These are phyloP conservation scores for Suhomyces atakaporum DNA, from an alignment of 1,139 yeast species.

Conservation along the genomic window DNA sequence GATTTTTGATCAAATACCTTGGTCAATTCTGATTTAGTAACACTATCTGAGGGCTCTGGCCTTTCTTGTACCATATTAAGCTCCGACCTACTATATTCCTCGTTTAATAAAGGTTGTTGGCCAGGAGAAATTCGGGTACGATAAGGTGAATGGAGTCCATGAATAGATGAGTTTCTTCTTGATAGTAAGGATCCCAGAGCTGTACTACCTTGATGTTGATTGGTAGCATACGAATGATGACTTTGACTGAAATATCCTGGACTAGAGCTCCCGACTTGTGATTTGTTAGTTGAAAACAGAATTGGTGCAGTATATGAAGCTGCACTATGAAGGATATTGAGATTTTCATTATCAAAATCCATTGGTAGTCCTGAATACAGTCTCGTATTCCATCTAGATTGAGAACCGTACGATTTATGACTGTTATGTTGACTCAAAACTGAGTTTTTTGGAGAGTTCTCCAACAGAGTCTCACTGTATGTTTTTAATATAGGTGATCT, in stretches of 20 bases:
- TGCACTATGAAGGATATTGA: conserved; percentile 40
- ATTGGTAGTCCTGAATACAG: conserved; percentile 10
- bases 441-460: conserved; percentile 8
- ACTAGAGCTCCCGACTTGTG: conserved; percentile 14
- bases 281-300: conserved; percentile 7
- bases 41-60: conserved; percentile 1
- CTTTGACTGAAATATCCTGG: conserved; percentile 18
- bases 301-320: conserved; percentile 18
- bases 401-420: conserved; percentile 7
- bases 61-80: conserved; percentile 17
- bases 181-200: conserved; percentile 24
- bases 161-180: conserved; percentile 24
- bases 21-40: conserved; percentile 33
- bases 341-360: conserved; percentile 43
- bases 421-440: neutral
- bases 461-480: conserved; percentile 8
- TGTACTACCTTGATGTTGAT: conserved; percentile 9
- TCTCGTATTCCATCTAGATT: conserved; percentile 2
- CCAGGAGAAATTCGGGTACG: conserved; percentile 11
- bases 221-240: conserved; percentile 7
- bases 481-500: conserved; percentile 13
- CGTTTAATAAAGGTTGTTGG: conserved; percentile 5
- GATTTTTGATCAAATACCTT: conserved; percentile 26
- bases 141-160: conserved; percentile 8
- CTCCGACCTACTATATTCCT: conserved; percentile 8